phyloP scores from a whole-genome alignment of 2,329 filamentous ascomycete species.

The Xylaria sp. region DNA sequence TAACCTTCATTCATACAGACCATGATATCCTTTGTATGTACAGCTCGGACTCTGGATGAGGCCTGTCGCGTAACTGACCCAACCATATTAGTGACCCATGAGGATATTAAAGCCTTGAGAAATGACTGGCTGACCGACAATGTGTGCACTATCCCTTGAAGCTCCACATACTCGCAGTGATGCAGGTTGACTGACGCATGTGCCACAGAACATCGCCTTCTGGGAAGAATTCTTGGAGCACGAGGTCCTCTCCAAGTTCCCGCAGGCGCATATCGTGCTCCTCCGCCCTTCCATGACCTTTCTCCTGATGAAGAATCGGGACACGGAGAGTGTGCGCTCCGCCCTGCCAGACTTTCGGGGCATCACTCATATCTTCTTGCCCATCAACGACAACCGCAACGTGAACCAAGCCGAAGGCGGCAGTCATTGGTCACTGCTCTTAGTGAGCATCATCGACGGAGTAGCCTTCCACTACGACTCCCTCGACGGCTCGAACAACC shows the following conservation, averaged over 20 bases:
- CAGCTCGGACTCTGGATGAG: neutral
- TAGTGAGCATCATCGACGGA: slow-evolving; percentile 82
- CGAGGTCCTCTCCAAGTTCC: slow-evolving; percentile 74
- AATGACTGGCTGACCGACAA: slow-evolving; percentile 97
- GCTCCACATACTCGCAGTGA: neutral
- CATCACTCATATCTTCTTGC: slow-evolving; percentile 90
- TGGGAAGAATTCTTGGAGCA: slow-evolving; percentile 97
- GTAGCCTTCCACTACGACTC: slow-evolving; percentile 97
- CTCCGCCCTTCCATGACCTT: slow-evolving; percentile 91
- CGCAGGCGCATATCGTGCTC: slow-evolving; percentile 80
- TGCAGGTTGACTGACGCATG: slow-evolving; percentile 23
- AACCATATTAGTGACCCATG: slow-evolving; percentile 64
- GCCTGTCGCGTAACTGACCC: slow-evolving; percentile 15
- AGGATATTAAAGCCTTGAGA: slow-evolving; percentile 83
- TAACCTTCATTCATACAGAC: slow-evolving; percentile 29
- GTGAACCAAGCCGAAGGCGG: slow-evolving; percentile 77
- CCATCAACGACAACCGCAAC: slow-evolving; percentile 83
- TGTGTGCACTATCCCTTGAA: slow-evolving; percentile 45
- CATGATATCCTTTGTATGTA: slow-evolving; percentile 36
- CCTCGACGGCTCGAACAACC: slow-evolving; percentile 67
- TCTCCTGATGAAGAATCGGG: slow-evolving; percentile 71
- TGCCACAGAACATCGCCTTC: slow-evolving; percentile 79
- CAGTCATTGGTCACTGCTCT: slow-evolving; percentile 87
- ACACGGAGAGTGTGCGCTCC: slow-evolving; percentile 51
- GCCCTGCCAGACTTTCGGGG: slow-evolving; percentile 75